These are phyloP conservation scores for Fulvia fulva DNA, from an alignment of 2,329 filamentous ascomycete species.

Conservation along the genomic window DNA sequence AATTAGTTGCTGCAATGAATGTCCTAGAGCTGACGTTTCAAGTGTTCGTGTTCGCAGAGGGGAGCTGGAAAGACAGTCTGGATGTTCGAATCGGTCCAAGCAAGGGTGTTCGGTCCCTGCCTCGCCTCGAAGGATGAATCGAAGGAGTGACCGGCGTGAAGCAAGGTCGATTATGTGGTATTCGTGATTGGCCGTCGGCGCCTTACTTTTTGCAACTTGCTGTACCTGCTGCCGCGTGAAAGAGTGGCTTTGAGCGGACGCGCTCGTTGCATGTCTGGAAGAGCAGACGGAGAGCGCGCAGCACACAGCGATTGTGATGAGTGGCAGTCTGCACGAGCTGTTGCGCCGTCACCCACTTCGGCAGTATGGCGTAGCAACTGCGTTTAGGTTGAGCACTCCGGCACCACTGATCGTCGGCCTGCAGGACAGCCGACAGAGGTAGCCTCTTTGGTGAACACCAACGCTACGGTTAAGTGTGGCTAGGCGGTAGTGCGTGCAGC, in stretches of 20 bases:
- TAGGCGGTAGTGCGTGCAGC: slow-evolving; percentile 1
- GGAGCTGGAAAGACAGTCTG: background rate
- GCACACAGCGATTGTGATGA: slow-evolving; percentile 12
- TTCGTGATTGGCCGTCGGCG: slow-evolving; percentile 1
- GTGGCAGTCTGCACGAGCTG: slow-evolving; percentile 7
- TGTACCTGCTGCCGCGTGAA: slow-evolving; percentile 1
- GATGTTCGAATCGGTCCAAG: background rate
- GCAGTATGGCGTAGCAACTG: slow-evolving; percentile 8
- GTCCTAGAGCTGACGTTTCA: slow-evolving; percentile 2
- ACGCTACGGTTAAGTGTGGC: slow-evolving; percentile 7
- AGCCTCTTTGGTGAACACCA: slow-evolving; percentile 8
- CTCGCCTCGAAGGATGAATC: background rate
- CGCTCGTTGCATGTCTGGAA: background rate
- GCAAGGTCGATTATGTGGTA: slow-evolving; percentile 1
- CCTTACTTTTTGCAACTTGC: background rate
- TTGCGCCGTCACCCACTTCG: slow-evolving; percentile 9
- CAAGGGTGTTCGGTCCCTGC: slow-evolving; percentile 2
- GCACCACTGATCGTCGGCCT: slow-evolving; percentile 14
- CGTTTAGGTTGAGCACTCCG: slow-evolving; percentile 12
- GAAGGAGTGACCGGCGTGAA: background rate
- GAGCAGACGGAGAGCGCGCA: background rate
- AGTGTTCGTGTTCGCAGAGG: background rate
- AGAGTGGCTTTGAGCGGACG: background rate
- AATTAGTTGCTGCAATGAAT: slow-evolving; percentile 4
- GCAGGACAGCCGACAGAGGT: slow-evolving; percentile 8